phyloP scores from a whole-genome alignment of 495 filamentous ascomycete genomes.

The Daldinia bambusicola region DNA sequence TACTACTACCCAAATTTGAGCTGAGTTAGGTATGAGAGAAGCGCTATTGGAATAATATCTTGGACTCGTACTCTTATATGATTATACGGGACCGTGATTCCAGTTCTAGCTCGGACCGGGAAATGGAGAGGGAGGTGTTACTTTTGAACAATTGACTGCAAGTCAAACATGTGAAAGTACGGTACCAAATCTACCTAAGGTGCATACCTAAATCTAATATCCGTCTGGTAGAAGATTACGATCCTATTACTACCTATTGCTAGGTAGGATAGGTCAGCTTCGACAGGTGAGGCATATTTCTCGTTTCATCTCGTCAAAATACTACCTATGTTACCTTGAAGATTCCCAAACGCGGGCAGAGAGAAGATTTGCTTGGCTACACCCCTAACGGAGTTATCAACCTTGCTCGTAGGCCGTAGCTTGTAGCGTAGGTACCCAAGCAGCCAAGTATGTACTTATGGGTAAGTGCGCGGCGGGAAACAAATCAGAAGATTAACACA shows the following conservation, averaged over 20 bases:
- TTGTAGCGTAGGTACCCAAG: no score
- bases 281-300: slow-evolving; percentile 9
- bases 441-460: no score
- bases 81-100: slow-evolving; percentile 1
- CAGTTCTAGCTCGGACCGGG: neutral
- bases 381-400: slow-evolving; percentile 7
- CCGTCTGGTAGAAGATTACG: slow-evolving; percentile 2
- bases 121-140: neutral
- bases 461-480: slow-evolving; percentile 15
- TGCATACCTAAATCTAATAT: no score
- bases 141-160: neutral
- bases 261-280: neutral
- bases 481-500: slow-evolving; percentile 27
- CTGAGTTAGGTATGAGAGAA: slow-evolving; percentile 8
- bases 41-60: slow-evolving; percentile 13
- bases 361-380: slow-evolving; percentile 1
- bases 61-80: slow-evolving; percentile 12
- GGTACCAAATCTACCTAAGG: neutral
- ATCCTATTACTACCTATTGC: neutral
- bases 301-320: neutral
- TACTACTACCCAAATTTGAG: slow-evolving; percentile 16
- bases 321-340: neutral
- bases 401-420: neutral
- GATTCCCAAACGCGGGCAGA: neutral
- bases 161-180: slow-evolving; percentile 7